A percentile compares a stretch with the other conserved stretches of the same genome.
Conservation (phyloP, 805 yeast species). For the Ogataea ganodermae region DNA sequence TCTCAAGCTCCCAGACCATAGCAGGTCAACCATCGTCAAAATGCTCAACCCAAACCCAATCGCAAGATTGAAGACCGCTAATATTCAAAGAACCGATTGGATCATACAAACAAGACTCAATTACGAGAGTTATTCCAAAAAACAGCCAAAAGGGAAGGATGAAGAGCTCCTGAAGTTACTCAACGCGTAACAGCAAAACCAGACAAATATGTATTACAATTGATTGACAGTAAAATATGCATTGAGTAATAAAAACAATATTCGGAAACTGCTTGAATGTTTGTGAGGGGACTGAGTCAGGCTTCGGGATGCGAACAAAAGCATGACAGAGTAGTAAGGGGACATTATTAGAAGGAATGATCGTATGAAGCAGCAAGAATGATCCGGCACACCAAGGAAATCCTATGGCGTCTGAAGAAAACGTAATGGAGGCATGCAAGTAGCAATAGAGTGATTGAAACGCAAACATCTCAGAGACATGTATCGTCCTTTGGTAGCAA, state of each 20-base stretch:
- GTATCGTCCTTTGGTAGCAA: conserved; percentile 2
- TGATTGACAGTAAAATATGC: not conserved
- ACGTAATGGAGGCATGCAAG: not conserved
- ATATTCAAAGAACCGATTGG: conserved; percentile 33
- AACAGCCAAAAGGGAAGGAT: conserved; percentile 19
- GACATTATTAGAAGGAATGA: not conserved
- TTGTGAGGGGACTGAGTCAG: not conserved
- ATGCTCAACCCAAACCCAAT: conserved; percentile 35
- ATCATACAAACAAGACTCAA: conserved; percentile 30
- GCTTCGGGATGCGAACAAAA: not conserved
- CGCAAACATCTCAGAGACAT: conserved; percentile 1
- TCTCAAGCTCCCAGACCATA: conserved; percentile 17
- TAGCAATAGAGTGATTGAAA: not conserved
- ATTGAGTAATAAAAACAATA: not conserved
- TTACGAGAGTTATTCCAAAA: conserved; percentile 20
- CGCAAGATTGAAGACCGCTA: conserved; percentile 23
- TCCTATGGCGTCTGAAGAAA: not conserved
- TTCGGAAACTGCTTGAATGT: not conserved
- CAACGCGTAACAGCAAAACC: conserved; percentile 7
- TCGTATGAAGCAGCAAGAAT: not conserved
- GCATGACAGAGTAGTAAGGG: not conserved
- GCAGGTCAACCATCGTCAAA: conserved; percentile 22
- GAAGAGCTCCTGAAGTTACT: conserved; percentile 27
- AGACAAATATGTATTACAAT: not conserved
- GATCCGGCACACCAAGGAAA: not conserved